Conservation (phyloP, 2,329 filamentous ascomycete species). For the Hymenoscyphus infarciens region DNA sequence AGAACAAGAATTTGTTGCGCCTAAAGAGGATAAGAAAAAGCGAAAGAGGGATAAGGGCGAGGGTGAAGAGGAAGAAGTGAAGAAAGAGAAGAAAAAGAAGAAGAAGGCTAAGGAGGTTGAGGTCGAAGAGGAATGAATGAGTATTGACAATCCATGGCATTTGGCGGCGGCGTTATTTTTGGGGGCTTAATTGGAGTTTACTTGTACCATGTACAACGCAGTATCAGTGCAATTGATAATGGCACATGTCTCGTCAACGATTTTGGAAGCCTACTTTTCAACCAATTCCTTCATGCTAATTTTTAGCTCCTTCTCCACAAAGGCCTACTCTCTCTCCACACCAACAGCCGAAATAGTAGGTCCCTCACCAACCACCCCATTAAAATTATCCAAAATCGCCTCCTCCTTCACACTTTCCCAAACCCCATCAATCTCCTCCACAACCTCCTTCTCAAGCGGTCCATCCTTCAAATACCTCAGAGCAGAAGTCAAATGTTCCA, state of each 20-base stretch:
- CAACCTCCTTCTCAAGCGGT: constrained; percentile 23
- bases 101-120: constrained; percentile 25
- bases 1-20: constrained; percentile 81
- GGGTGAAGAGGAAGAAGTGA: constrained; percentile 23
- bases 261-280: neutral
- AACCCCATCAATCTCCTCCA: constrained; percentile 20
- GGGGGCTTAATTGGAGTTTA: constrained; percentile 5
- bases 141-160: constrained; percentile 13
- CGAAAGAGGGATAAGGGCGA: constrained; percentile 44
- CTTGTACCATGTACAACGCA: constrained; percentile 1
- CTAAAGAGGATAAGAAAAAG: constrained; percentile 66
- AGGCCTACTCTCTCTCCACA: neutral
- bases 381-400: constrained; percentile 7
- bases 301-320: no score
- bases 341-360: neutral
- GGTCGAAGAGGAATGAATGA: constrained; percentile 14
- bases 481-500: constrained; percentile 26
- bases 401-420: constrained; percentile 29
- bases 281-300: neutral
- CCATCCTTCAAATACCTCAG: constrained; percentile 24
- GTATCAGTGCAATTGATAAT: constrained; percentile 3
- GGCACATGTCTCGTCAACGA: neutral
- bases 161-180: constrained; percentile 17
- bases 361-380: neutral
- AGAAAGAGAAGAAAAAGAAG: constrained; percentile 28